Conservation (phyloP, 352 stramenopile species). For the Globisporangium acanthophoron region DNA sequence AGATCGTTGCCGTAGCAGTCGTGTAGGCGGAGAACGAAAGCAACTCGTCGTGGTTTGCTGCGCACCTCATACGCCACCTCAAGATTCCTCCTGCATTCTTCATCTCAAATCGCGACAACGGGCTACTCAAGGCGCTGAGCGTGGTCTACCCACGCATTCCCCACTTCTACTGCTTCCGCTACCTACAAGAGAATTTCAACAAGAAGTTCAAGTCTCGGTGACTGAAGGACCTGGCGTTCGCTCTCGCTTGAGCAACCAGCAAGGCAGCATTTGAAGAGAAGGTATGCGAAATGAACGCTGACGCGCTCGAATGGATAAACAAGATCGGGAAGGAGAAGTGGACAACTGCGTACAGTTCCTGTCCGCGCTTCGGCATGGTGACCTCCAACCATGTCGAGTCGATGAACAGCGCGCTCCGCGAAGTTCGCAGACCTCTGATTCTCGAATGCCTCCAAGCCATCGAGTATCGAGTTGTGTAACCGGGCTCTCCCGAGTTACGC, state of each 20-base stretch:
- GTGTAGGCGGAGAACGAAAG: background rate
- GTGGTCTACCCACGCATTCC: background rate
- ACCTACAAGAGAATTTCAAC: conserved; percentile 14
- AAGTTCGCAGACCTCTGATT: background rate
- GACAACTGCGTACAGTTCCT: conserved; percentile 1
- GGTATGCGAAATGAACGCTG: background rate
- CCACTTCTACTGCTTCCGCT: conserved; percentile 10
- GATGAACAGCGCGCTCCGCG: background rate
- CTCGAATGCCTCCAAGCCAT: conserved; percentile 8
- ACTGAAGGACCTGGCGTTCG: background rate
- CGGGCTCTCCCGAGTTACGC: too few species aligned
- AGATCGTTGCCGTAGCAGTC: conserved; percentile 3
- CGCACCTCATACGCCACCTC: background rate
- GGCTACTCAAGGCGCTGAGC: background rate
- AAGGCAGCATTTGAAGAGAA: background rate
- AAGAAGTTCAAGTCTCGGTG: conserved; percentile 7
- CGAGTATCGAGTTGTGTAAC: background rate
- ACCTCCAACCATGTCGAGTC: conserved; percentile 12
- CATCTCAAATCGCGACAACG: conserved; percentile 1
- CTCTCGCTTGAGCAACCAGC: background rate
- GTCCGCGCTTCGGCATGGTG: conserved; percentile 2
- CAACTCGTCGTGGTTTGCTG: background rate
- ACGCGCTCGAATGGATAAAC: background rate
- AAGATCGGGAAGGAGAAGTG: background rate
- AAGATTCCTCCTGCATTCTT: background rate